Percentiles rank a stretch among this genome's conserved stretches.
Evolutionary conservation across 2,329 filamentous ascomycete genomes (phyloP).

Genomic region (Malbranchea zuffiana): DNA sequence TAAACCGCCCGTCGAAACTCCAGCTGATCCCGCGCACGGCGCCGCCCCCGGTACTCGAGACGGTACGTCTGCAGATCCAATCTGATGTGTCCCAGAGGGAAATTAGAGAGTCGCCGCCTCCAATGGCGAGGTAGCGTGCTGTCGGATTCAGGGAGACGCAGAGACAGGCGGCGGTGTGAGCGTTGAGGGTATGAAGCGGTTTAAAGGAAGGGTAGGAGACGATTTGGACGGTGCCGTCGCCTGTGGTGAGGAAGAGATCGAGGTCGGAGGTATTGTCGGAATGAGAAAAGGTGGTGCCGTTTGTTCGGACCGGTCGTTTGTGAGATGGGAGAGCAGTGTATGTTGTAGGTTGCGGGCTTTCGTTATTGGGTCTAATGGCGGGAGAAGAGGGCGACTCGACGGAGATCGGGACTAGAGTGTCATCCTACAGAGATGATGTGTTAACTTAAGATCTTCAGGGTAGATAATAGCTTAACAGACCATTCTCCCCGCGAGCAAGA

Average conservation of each 20-base stretch:
- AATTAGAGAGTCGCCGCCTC: slow-evolving; percentile 40
- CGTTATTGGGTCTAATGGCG: background rate
- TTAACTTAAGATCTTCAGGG: background rate
- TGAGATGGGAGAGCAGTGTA: slow-evolving; percentile 34
- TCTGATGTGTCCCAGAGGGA: slow-evolving; percentile 43
- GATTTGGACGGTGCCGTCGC: slow-evolving; percentile 40
- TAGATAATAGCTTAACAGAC: slow-evolving; percentile 20
- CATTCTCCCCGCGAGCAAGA: slow-evolving; percentile 39
- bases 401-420: slow-evolving; percentile 38
- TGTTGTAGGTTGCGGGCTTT: slow-evolving; percentile 16
- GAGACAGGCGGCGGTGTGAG: slow-evolving; percentile 40
- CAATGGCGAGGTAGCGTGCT: slow-evolving; percentile 39
- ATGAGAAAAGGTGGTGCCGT: slow-evolving; percentile 39
- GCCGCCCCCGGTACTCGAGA: slow-evolving; percentile 36
- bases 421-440: slow-evolving; percentile 27
- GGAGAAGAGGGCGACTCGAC: slow-evolving; percentile 22
- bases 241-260: slow-evolving; percentile 39
- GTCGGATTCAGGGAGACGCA: slow-evolving; percentile 37
- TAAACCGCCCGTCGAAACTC: slow-evolving; percentile 41
- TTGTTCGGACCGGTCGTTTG: slow-evolving; percentile 39
- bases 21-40: slow-evolving; percentile 39
- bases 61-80: slow-evolving; percentile 40
- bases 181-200: slow-evolving; percentile 36
- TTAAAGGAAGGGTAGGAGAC: slow-evolving; percentile 38
- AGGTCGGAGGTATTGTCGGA: slow-evolving; percentile 28